phyloP scores from a whole-genome alignment of 2,329 filamentous ascomycete species.

The Chlorencoelia australis region DNA sequence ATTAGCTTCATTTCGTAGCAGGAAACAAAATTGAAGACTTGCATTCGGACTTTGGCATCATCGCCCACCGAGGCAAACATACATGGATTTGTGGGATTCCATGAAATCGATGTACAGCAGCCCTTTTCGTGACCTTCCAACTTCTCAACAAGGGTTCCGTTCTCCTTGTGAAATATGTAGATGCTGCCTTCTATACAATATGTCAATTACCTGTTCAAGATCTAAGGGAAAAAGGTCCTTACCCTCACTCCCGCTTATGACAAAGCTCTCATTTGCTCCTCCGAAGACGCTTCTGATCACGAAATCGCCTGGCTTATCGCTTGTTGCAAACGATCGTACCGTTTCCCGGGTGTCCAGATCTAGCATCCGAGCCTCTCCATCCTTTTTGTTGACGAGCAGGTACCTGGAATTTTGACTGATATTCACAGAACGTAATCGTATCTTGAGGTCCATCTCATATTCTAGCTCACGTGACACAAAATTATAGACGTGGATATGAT shows the following conservation, averaged over 20 bases:
- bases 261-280: slow-evolving; percentile 83
- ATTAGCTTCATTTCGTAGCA: not conserved
- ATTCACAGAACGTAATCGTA: slow-evolving; percentile 65
- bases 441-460: slow-evolving; percentile 60
- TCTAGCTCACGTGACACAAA: slow-evolving; percentile 63
- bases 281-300: slow-evolving; percentile 80
- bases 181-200: slow-evolving; percentile 47
- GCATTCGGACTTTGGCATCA: slow-evolving; percentile 79
- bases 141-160: slow-evolving; percentile 64
- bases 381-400: slow-evolving; percentile 72
- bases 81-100: slow-evolving; percentile 74
- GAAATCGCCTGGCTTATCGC: slow-evolving; percentile 64
- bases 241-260: slow-evolving; percentile 88
- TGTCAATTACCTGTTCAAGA: slow-evolving; percentile 8
- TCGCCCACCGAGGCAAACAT: slow-evolving; percentile 91
- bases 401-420: slow-evolving; percentile 74
- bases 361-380: slow-evolving; percentile 68
- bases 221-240: slow-evolving; percentile 28
- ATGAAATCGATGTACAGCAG: slow-evolving; percentile 76
- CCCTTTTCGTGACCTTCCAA: slow-evolving; percentile 65
- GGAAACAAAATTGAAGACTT: slow-evolving; percentile 31
- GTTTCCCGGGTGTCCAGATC: slow-evolving; percentile 63
- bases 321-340: slow-evolving; percentile 60
- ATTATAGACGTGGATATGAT: slow-evolving; percentile 73
- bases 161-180: slow-evolving; percentile 85